Evolutionary conservation across 2,329 filamentous ascomycete genomes (phyloP), one percentile per base, ranked within the genome.

Genomic region (Geosmithia putterillii): DNA sequence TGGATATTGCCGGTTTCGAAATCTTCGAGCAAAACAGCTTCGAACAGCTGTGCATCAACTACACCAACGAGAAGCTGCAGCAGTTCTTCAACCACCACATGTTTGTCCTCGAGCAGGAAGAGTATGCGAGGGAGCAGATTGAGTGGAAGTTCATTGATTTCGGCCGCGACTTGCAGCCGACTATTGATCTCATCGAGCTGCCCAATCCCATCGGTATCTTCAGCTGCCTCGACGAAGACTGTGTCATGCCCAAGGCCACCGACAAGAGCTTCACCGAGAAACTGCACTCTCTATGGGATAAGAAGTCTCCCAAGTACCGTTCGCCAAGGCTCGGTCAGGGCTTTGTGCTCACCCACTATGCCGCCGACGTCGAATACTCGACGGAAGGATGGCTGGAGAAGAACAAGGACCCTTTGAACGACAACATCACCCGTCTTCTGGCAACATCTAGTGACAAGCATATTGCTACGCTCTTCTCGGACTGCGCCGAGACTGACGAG

Each of bases 91-190:
- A 98, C 56, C 92, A 98, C 59, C 94, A 98, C 68, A 98, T 98
- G 92, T 98, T 98, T 57, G 92, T 98, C 9, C 71, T 98, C 7
- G 92, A 98, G 59, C 92, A 98, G 57, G 92, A 98, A 61, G 92
- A 98, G 60, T 98, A 98, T 60, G 89, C 92, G 8, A 74, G 90
- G 40, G 92, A 98, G 59, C 86, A 95, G 61, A 98, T 98, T 52
- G 92, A 98, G 64, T 98, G 92, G 92, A 88, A 96, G 57, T 98
- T 98, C 59, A 98, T 98, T 57, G 92, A 98, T 62, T 98, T 98
- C 58, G 92, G 92, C 17, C 88, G 89, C 48, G 92, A 98, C 57
- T 71, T 98, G 21, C 94, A 98, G 59, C 92, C 92, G 0, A 98
- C 92, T 0, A 98, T 98, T 52, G 92, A 98, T 55, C 72, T 98